phyloP scores from a whole-genome alignment of 139 green algal species.

The Raphidocelis subcapitata region DNA sequence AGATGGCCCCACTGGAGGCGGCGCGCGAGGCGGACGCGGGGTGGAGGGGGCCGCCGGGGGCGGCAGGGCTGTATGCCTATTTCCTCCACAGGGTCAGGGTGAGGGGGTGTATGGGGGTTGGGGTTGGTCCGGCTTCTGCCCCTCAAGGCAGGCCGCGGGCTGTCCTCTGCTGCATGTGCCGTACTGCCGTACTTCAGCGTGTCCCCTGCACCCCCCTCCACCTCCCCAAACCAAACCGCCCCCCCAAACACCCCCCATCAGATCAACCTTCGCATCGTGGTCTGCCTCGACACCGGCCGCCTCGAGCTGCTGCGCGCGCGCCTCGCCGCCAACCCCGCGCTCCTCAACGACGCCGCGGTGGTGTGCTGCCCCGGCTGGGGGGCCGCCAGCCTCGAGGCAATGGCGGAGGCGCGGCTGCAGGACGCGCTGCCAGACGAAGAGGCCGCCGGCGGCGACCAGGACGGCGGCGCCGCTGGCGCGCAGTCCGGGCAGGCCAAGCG shows the following conservation, averaged over 20 bases:
- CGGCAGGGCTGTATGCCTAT: constrained; percentile 20
- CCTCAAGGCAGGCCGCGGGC: neutral
- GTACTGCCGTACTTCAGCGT: too few relatives aligned
- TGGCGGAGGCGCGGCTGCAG: constrained; percentile 35
- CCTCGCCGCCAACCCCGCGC: constrained; percentile 70
- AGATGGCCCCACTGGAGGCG: constrained; percentile 50
- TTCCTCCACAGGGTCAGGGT: constrained; percentile 2
- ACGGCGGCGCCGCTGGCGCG: too few relatives aligned
- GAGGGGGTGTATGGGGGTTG: too few relatives aligned
- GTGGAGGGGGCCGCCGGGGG: constrained; percentile 13
- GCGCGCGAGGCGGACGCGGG: constrained; percentile 1
- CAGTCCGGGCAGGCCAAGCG: too few relatives aligned
- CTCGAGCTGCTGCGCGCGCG: constrained; percentile 34
- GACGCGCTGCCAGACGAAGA: neutral
- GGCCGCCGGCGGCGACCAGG: neutral
- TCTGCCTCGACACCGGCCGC: constrained; percentile 71
- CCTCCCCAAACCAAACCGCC: too few relatives aligned
- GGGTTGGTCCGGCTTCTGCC: too few relatives aligned
- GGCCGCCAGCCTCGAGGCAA: constrained; percentile 27
- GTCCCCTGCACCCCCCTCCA: constrained; percentile 29
- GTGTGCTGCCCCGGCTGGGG: constrained; percentile 67
- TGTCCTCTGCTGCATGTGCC: too few relatives aligned
- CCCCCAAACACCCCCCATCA: neutral
- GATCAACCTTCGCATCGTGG: constrained; percentile 67
- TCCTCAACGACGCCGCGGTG: constrained; percentile 62